Percentiles rank a stretch among this genome's conserved stretches.
These are phyloP conservation scores for Sclerotinia nivalis DNA, from an alignment of 2,329 filamentous ascomycete species.

Conservation along the genomic window DNA sequence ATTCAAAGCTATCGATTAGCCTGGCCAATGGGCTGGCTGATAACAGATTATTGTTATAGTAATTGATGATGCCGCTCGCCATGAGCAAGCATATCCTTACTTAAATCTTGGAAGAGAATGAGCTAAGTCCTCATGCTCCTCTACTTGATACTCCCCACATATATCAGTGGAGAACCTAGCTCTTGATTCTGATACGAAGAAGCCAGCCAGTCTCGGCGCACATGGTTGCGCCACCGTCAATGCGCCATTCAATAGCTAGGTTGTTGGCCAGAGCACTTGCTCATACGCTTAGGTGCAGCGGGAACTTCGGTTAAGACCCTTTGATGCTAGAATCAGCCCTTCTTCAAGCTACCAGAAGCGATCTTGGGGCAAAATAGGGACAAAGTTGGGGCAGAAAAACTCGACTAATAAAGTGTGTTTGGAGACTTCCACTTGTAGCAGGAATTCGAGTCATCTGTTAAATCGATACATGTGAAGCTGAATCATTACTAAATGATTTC, in stretches of 20 bases:
- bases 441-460: not conserved
- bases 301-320: not conserved
- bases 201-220: not conserved
- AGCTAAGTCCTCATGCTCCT: not conserved
- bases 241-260: not conserved
- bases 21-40: not conserved
- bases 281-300: not conserved
- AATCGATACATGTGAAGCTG: not conserved
- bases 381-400: not conserved
- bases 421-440: not conserved
- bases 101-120: not conserved
- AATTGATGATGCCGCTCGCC: not conserved
- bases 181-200: not conserved
- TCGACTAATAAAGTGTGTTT: not conserved
- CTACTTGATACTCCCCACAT: not conserved
- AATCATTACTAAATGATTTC: not conserved
- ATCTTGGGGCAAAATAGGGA: not conserved
- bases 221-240: not conserved
- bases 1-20: not conserved
- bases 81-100: slow-evolving; percentile 11
- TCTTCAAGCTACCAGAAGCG: not conserved
- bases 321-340: not conserved
- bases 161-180: not conserved
- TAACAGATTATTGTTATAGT: not conserved
- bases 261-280: not conserved